Evolutionary conservation across 768 basidiomycete species (phyloP).

Genomic region (Lenzites betulinus): DNA sequence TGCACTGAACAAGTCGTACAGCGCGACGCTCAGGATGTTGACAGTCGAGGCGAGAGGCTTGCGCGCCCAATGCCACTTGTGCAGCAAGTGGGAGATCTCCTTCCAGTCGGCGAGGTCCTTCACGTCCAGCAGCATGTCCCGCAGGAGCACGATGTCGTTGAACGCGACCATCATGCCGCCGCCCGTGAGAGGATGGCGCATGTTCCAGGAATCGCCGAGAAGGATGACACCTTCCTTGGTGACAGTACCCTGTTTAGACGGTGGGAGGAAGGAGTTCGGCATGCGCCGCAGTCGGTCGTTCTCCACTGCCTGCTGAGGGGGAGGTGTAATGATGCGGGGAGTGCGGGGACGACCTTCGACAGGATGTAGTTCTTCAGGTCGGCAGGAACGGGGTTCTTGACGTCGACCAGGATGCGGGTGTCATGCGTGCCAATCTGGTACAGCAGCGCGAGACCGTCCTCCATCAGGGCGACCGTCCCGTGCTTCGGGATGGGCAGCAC

Average conservation of each 20-base stretch:
- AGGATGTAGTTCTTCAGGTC: slow-evolving; percentile 82
- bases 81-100: slow-evolving; percentile 51
- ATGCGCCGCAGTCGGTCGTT: slow-evolving; percentile 82
- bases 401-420: slow-evolving; percentile 92
- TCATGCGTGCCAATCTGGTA: slow-evolving; percentile 91
- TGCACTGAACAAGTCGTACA: slow-evolving; percentile 94
- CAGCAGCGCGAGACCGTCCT: slow-evolving; percentile 85
- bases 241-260: slow-evolving; percentile 60
- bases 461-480: slow-evolving; percentile 82
- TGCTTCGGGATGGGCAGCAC: slow-evolving; percentile 71
- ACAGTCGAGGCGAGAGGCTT: slow-evolving; percentile 87
- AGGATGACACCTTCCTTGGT: slow-evolving; percentile 75
- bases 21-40: slow-evolving; percentile 89
- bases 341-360: slow-evolving; percentile 72
- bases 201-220: slow-evolving; percentile 96
- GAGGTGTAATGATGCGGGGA: slow-evolving; percentile 71
- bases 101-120: slow-evolving; percentile 50
- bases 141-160: slow-evolving; percentile 77
- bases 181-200: slow-evolving; percentile 98
- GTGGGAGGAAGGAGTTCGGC: slow-evolving; percentile 94
- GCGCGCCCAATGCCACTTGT: slow-evolving; percentile 83
- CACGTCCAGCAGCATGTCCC: slow-evolving; percentile 56
- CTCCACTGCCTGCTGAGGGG: slow-evolving; percentile 71
- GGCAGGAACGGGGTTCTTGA: slow-evolving; percentile 79
- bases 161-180: slow-evolving; percentile 98